Percentiles rank a stretch among this genome's conserved stretches.
phyloP scores from a whole-genome alignment of 2,329 filamentous ascomycete genomes.

The Talaromyces sp. region DNA sequence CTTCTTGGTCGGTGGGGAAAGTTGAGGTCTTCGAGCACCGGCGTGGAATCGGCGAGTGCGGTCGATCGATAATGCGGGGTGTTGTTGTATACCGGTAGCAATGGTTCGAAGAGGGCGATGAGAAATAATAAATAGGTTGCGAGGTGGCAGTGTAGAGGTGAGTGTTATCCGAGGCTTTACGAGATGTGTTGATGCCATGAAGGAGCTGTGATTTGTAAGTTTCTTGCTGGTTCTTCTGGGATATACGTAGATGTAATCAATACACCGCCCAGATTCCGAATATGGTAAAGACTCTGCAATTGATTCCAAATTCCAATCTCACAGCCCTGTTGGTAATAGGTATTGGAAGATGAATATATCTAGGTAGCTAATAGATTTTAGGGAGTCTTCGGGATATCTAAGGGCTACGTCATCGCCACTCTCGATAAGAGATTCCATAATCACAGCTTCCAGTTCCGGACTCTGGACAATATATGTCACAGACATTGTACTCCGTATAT shows the following conservation, averaged over 20 bases:
- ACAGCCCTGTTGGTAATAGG: background rate
- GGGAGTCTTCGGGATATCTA: background rate
- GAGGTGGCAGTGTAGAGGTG: constrained; percentile 1
- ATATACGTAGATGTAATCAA: background rate
- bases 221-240: background rate
- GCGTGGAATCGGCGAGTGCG: constrained; percentile 13
- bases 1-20: background rate
- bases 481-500: background rate
- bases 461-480: background rate
- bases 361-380: no score
- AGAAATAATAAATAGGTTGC: background rate
- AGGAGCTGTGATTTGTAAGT: constrained; percentile 3
- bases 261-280: background rate
- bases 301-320: background rate
- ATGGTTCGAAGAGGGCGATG: background rate
- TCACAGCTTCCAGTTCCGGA: background rate
- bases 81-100: background rate
- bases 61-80: background rate
- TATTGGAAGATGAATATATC: background rate
- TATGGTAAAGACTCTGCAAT: background rate
- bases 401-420: constrained; percentile 4
- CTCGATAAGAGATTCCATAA: constrained; percentile 1
- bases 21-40: constrained; percentile 8
- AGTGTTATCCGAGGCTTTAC: constrained; percentile 4
- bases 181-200: background rate